Conservation (phyloP, 345 rosid genomes). For the Ricinus communis region DNA sequence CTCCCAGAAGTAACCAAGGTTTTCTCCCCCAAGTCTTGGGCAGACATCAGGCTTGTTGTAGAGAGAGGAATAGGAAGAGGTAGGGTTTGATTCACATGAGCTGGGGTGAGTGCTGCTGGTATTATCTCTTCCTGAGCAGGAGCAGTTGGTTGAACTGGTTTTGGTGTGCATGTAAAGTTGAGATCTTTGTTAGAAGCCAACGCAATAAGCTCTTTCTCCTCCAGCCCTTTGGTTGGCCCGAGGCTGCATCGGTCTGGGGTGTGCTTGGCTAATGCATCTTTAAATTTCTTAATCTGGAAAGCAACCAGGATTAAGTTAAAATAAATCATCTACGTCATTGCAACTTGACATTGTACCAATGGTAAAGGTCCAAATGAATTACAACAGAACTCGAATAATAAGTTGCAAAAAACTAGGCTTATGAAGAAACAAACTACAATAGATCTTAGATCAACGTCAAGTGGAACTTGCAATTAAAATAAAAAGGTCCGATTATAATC, state of each 20-base stretch:
- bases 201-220: slow-evolving; percentile 86
- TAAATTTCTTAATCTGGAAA: slow-evolving; percentile 83
- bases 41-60: slow-evolving; percentile 3
- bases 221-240: slow-evolving; percentile 74
- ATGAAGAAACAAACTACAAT: not conserved
- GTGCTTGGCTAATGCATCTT: slow-evolving; percentile 87
- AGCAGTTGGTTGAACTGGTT: slow-evolving; percentile 35
- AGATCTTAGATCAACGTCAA: not conserved
- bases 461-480: not conserved
- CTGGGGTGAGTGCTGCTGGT: slow-evolving; percentile 20
- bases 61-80: slow-evolving; percentile 27
- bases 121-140: slow-evolving; percentile 29
- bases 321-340: not conserved
- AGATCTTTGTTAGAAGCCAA: slow-evolving; percentile 84
- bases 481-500: not conserved
- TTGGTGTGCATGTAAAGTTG: slow-evolving; percentile 62
- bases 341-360: too few species aligned
- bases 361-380: too few species aligned
- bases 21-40: slow-evolving; percentile 37
- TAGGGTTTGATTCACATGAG: slow-evolving; percentile 8
- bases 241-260: slow-evolving; percentile 76
- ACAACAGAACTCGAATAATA: too few species aligned
- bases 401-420: not conserved
- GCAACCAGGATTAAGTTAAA: not conserved
- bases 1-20: slow-evolving; percentile 45